phyloP scores from a whole-genome alignment of 768 basidiomycete species.

The Psilocybe tampanensis region DNA sequence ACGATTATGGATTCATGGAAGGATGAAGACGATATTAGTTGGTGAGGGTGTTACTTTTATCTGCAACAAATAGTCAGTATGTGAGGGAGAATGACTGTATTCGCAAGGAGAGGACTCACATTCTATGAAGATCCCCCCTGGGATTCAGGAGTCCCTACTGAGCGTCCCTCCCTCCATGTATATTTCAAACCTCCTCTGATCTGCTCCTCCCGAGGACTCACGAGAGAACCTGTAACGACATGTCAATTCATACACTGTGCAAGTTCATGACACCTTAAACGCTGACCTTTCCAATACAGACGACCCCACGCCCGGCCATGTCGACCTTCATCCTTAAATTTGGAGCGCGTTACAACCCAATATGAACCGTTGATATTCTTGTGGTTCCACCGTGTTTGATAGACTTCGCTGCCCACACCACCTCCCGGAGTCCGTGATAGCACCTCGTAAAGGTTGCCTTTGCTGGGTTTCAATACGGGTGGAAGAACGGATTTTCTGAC shows the following conservation, averaged over 20 bases:
- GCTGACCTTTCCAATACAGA: slow-evolving; percentile 77
- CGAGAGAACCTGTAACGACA: slow-evolving; percentile 49
- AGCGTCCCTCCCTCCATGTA: slow-evolving; percentile 65
- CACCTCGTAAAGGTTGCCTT: slow-evolving; percentile 72
- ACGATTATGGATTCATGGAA: too few relatives aligned
- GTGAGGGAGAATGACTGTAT: neutral
- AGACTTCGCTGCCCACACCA: slow-evolving; percentile 66
- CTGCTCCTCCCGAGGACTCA: slow-evolving; percentile 60
- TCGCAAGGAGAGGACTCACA: neutral
- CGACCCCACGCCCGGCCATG: slow-evolving; percentile 87
- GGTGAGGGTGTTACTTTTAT: neutral
- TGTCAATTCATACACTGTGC: too few relatives aligned
- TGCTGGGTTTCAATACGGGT: slow-evolving; percentile 55
- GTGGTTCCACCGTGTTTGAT: slow-evolving; percentile 73
- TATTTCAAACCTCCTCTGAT: slow-evolving; percentile 80
- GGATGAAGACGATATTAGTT: too few relatives aligned
- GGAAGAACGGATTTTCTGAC: slow-evolving; percentile 58
- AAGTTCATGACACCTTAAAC: too few relatives aligned
- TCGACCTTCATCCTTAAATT: slow-evolving; percentile 70
- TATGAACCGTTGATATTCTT: slow-evolving; percentile 71
- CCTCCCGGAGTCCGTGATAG: slow-evolving; percentile 69
- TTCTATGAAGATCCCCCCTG: neutral
- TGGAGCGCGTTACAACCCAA: slow-evolving; percentile 75
- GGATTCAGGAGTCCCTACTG: slow-evolving; percentile 22
- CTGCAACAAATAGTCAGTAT: neutral